Evolutionary conservation across 2,329 filamentous ascomycete genomes (phyloP).

Genomic region (Septoria petroselini): DNA sequence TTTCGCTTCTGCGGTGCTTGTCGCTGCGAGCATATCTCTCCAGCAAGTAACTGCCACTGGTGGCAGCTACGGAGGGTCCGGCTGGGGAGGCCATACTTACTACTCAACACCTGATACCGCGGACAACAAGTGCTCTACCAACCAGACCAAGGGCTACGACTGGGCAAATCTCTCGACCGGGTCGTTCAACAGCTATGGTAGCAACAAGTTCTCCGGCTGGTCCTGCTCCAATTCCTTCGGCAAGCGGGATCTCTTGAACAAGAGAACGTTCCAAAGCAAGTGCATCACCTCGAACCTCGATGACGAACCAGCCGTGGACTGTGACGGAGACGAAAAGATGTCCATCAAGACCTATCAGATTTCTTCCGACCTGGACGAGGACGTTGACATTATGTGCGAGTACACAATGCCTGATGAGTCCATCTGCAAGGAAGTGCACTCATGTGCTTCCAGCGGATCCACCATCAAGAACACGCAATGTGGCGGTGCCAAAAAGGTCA

Average conservation of each 20-base stretch:
- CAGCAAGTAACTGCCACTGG: conserved; percentile 48
- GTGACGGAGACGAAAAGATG: conserved; percentile 57
- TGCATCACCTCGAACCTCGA: conserved; percentile 46
- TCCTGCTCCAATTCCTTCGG: conserved; percentile 60
- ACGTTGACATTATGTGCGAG: conserved; percentile 68
- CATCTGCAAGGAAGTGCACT: conserved; percentile 72
- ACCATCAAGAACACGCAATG: conserved; percentile 81
- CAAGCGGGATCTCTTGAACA: conserved; percentile 57
- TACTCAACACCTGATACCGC: conserved; percentile 69
- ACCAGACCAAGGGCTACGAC: conserved; percentile 68
- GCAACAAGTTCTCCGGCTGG: conserved; percentile 72
- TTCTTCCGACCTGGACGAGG: conserved; percentile 68
- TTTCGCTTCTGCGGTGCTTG: conserved; percentile 18
- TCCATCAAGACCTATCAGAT: conserved; percentile 74
- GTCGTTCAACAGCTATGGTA: conserved; percentile 63
- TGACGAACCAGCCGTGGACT: conserved; percentile 44
- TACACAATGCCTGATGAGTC: conserved; percentile 82
- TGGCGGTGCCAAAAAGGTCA: conserved; percentile 81
- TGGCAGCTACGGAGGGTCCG: conserved; percentile 36
- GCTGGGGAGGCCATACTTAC: conserved; percentile 49
- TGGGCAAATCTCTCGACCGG: conserved; percentile 65
- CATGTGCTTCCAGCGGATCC: conserved; percentile 66
- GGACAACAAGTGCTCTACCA: conserved; percentile 71
- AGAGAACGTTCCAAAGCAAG: conserved; percentile 45
- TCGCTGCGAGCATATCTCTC: conserved; percentile 36